A percentile compares a stretch with the other conserved stretches of the same genome.
These are phyloP conservation scores for Phytomonas sp. DNA, from an alignment of 208 protist genomes.

Conservation along the genomic window DNA sequence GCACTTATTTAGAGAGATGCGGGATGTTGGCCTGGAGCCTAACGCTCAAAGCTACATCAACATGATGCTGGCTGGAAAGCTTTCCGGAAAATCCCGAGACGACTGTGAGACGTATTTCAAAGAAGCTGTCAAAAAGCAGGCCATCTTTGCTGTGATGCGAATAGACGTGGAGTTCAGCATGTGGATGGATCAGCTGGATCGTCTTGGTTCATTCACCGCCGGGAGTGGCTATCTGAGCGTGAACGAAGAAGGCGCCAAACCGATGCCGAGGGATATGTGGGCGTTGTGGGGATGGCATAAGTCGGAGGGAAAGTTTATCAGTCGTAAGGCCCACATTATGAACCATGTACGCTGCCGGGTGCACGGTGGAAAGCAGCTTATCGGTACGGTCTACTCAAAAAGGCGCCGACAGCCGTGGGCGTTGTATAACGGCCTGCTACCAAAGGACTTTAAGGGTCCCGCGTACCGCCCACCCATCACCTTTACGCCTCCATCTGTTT, in stretches of 20 bases:
- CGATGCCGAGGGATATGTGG: conserved; percentile 86
- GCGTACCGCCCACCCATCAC: conserved; percentile 22
- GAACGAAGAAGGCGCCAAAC: conserved; percentile 73
- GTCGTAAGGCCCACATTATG: conserved; percentile 41
- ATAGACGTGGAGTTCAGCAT: conserved; percentile 87
- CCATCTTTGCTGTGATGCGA: conserved; percentile 63
- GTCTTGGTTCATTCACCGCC: conserved; percentile 80
- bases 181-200: conserved; percentile 89
- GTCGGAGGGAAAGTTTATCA: conserved; percentile 78
- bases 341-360: conserved; percentile 63
- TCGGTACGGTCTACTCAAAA: conserved; percentile 77
- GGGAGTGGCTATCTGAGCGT: conserved; percentile 58
- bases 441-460: conserved; percentile 68
- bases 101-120: conserved; percentile 66
- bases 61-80: conserved; percentile 82
- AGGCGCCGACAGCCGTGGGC: conserved; percentile 75
- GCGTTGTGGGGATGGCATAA: conserved; percentile 84
- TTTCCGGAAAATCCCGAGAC: conserved; percentile 44
- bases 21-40: conserved; percentile 52
- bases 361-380: conserved; percentile 47
- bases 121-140: conserved; percentile 47
- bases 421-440: conserved; percentile 76
- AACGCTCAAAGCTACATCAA: conserved; percentile 88
- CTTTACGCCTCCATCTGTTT: conserved; percentile 53
- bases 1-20: conserved; percentile 68